A percentile compares a stretch with the other conserved stretches of the same genome.
Evolutionary conservation across 2,329 filamentous ascomycete genomes (phyloP).

Genomic region (Sporothrix euskadiensis): DNA sequence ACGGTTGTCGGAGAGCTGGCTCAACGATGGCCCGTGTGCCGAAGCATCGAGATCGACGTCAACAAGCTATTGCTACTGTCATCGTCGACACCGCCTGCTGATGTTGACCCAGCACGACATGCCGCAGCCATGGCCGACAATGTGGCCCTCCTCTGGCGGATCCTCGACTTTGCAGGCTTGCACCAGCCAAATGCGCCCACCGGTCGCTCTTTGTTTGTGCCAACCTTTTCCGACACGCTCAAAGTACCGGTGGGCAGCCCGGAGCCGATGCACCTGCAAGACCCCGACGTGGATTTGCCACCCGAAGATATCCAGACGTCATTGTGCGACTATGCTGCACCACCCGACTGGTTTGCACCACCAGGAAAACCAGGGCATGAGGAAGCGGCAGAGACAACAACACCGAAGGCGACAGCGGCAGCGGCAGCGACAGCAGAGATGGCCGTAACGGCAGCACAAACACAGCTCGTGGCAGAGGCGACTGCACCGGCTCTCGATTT

Average conservation of each 20-base stretch:
- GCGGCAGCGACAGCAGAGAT: no score
- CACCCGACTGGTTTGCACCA: conserved; percentile 8
- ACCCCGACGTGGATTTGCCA: neutral
- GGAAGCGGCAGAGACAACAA: neutral
- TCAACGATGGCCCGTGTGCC: neutral
- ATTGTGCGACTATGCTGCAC: neutral
- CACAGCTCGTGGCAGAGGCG: no score
- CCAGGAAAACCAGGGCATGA: neutral
- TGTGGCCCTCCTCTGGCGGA: neutral
- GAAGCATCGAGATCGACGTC: neutral
- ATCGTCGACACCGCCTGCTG: neutral
- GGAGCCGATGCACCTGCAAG: neutral
- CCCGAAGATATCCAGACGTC: conserved; percentile 16
- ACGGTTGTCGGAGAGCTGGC: neutral
- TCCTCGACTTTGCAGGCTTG: conserved; percentile 13
- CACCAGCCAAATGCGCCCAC: neutral
- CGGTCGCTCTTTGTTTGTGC: neutral
- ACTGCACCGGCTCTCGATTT: neutral
- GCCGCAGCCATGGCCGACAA: conserved; percentile 5
- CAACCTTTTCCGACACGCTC: neutral
- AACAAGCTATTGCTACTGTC: conserved; percentile 5
- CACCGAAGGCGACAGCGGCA: neutral
- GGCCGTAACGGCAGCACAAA: no score
- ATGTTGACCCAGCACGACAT: neutral
- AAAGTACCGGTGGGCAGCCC: neutral